Evolutionary conservation across 805 yeast species (phyloP), one percentile per base, ranked within the genome.

Genomic region (Yamadazyma tumulicola): DNA sequence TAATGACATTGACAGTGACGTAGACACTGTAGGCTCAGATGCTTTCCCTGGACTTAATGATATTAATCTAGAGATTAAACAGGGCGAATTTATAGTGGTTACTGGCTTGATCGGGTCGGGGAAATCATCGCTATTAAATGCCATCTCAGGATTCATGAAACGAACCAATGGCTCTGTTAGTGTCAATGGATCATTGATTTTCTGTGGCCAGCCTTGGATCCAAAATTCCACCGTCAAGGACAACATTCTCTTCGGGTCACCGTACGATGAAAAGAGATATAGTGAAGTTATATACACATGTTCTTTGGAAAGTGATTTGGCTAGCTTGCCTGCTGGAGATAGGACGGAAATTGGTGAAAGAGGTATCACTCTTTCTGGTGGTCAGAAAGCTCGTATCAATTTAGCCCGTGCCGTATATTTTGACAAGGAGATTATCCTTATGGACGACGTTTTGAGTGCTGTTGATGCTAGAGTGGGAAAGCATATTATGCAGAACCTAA

Each of bases 21-120:
- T 29, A 9, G 69, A 5, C 42, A 37, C 33, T 26, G 26, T 49
- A 13, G 64, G 61, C 1, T 5, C 28, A n/a, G 13, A 31, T 5
- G 6, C 27, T 7, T 28, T 28, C 19, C 12, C 31, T 13, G 38
- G 38, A 2, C 24, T 35, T 5, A 26, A 38, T 19, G 23, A 34
- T 28, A 39, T 59, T 15, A 38, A 57, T 34, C 45, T 60, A 11
- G 32, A 32, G 4, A 43, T 61, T 28, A 47, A 49, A 26, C 48
- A 53, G 34, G 62, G 64, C 5, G 65, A 62, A 37, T 60, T 62
- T 30, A 43, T 62, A 20, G 61, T 59, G 8, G 49, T 61, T 8
- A 60, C 65, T n/a, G 68, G 68, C 10, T 38, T 52, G 17, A 54
- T 62, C 35, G 67, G 66, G 7, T 51, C 63, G 5, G 68, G 68